Conservation (phyloP, 108 stramenopile genomes). For the Cyclotella choctawhatcheeana region DNA sequence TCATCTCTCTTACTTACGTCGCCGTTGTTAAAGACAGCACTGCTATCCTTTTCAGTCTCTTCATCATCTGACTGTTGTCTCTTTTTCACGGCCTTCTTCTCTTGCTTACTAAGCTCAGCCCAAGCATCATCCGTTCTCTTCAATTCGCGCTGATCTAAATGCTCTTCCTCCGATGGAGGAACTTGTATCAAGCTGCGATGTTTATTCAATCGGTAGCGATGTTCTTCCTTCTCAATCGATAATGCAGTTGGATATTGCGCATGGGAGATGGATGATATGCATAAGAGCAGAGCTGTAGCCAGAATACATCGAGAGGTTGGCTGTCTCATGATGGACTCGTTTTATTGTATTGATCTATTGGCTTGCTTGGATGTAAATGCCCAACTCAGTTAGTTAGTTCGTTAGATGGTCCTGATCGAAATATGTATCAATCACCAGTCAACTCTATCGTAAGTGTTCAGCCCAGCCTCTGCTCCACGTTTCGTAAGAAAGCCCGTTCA, state of each 20-base stretch:
- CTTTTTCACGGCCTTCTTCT: constrained; percentile 1
- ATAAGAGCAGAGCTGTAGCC: background rate
- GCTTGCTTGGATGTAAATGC: no score
- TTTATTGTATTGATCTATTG: no score
- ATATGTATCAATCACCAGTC: no score
- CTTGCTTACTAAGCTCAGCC: background rate
- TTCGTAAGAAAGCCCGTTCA: no score
- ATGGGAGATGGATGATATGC: background rate
- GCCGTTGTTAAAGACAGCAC: background rate
- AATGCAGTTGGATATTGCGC: background rate
- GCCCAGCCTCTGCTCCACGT: no score
- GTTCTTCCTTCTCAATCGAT: background rate
- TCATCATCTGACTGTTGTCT: background rate
- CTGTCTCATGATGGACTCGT: background rate
- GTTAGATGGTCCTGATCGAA: no score
- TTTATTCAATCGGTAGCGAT: background rate
- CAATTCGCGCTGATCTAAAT: background rate
- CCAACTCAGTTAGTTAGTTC: no score
- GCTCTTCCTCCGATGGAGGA: background rate
- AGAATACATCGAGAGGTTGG: background rate
- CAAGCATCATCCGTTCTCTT: constrained; percentile 1
- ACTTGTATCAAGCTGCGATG: background rate
- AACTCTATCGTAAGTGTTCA: no score
- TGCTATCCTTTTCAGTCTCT: background rate
- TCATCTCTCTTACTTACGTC: background rate